A percentile compares a stretch with the other conserved stretches of the same genome.
Evolutionary conservation across 2,329 filamentous ascomycete genomes (phyloP).

Genomic region (Cercospora canescens): DNA sequence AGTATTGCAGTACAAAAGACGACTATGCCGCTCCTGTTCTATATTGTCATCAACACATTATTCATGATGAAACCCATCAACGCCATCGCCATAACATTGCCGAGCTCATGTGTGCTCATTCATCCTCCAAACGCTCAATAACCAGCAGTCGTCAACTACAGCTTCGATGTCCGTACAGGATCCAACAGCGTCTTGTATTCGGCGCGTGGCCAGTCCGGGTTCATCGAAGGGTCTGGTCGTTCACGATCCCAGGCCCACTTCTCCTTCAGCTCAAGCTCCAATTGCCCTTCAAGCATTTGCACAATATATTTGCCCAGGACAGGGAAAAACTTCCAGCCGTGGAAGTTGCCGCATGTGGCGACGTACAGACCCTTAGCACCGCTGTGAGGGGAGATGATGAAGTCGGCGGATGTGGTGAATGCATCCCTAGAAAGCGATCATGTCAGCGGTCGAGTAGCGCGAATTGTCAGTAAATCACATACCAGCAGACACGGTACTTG

Average conservation of each 20-base stretch:
- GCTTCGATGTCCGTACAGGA: conserved; percentile 23
- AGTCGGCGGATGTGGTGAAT: conserved; percentile 59
- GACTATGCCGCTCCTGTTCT: not conserved
- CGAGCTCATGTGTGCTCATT: not conserved
- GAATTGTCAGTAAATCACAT: conserved; percentile 30
- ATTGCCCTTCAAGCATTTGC: conserved; percentile 37
- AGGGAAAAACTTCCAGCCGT: conserved; percentile 42
- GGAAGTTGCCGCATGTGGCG: conserved; percentile 48
- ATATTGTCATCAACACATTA: conserved; percentile 4
- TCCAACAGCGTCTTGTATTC: conserved; percentile 58
- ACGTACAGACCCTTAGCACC: conserved; percentile 44
- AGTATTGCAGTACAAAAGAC: not conserved
- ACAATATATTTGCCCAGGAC: conserved; percentile 38
- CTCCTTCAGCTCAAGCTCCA: conserved; percentile 45
- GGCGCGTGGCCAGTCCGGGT: conserved; percentile 57
- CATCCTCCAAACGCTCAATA: not conserved
- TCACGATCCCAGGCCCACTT: conserved; percentile 63
- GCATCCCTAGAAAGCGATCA: conserved; percentile 56
- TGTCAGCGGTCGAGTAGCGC: not conserved
- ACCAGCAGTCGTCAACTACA: not conserved
- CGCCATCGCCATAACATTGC: not conserved
- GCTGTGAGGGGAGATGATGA: conserved; percentile 49
- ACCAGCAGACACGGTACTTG: conserved; percentile 69
- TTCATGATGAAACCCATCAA: not conserved
- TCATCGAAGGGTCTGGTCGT: conserved; percentile 53